phyloP scores from a whole-genome alignment of 2,329 filamentous ascomycete species.

The Stemphylium lycopersici region DNA sequence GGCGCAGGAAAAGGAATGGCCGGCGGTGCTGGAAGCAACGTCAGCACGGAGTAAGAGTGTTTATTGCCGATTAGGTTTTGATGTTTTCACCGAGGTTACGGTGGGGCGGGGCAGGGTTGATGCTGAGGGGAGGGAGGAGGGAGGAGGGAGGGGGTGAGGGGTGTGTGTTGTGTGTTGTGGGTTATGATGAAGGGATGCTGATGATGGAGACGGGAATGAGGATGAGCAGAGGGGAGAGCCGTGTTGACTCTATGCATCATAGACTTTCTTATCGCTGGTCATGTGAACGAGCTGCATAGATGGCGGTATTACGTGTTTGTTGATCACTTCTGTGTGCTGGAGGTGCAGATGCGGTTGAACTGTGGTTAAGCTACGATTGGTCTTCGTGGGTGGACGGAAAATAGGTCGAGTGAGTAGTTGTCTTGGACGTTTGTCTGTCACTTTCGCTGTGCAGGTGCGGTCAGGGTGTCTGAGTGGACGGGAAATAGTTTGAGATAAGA shows the following conservation, averaged over 20 bases:
- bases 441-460: background rate
- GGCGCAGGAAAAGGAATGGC: conserved; percentile 10
- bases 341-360: too few species aligned
- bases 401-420: too few species aligned
- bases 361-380: too few species aligned
- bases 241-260: background rate
- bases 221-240: background rate
- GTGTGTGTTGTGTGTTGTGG: conserved; percentile 10
- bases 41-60: conserved; percentile 4
- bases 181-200: conserved; percentile 11
- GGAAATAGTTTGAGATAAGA: background rate
- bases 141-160: too few species aligned
- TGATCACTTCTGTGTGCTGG: too few species aligned
- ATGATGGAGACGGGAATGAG: background rate
- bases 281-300: background rate
- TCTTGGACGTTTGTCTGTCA: too few species aligned
- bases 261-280: background rate
- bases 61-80: conserved; percentile 8
- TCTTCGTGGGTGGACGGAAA: too few species aligned
- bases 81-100: conserved; percentile 3
- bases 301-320: too few species aligned
- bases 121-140: background rate
- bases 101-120: conserved; percentile 7
- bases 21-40: conserved; percentile 11
- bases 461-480: background rate